Percentiles rank a stretch among this genome's conserved stretches.
Conservation (phyloP, 257 asterid species). For the Solanum sparsipilum region DNA sequence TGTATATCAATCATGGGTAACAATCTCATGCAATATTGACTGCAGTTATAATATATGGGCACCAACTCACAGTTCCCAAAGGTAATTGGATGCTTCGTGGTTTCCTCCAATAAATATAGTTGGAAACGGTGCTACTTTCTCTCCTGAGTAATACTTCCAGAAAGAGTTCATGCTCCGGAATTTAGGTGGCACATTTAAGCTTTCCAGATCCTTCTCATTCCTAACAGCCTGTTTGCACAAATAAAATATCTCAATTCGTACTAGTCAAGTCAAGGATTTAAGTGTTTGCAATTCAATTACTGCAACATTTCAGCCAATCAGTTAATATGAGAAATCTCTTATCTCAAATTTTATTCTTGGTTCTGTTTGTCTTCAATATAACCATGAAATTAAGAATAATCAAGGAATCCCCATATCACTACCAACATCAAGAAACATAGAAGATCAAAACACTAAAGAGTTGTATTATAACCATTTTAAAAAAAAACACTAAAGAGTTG, state of each 20-base stretch:
- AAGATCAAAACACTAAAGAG: not conserved
- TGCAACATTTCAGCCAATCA: not conserved
- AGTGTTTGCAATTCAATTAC: not conserved
- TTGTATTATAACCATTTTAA: not conserved
- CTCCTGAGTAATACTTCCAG: constrained; percentile 96
- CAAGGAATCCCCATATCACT: not conserved
- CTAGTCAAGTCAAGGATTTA: not conserved
- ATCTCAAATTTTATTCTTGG: not conserved
- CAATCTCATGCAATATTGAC: not conserved
- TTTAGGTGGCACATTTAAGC: constrained; percentile 66
- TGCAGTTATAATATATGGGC: not conserved
- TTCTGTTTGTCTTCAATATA: not conserved
- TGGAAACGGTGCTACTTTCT: constrained; percentile 86
- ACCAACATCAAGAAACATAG: not conserved
- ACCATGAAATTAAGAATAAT: not conserved
- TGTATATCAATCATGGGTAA: not conserved
- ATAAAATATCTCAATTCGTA: not conserved
- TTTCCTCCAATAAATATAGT: constrained; percentile 93
- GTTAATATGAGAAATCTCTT: not conserved
- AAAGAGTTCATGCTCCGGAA: constrained; percentile 72
- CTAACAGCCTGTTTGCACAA: constrained; percentile 67
- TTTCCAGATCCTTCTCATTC: constrained; percentile 71
- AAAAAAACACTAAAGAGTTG: not conserved
- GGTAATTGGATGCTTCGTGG: constrained; percentile 94
- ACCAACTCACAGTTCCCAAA: constrained; percentile 88